A percentile compares a stretch with the other conserved stretches of the same genome.
Evolutionary conservation across 2,329 filamentous ascomycete genomes (phyloP).

Genomic region (Sporothrix variecibatus): DNA sequence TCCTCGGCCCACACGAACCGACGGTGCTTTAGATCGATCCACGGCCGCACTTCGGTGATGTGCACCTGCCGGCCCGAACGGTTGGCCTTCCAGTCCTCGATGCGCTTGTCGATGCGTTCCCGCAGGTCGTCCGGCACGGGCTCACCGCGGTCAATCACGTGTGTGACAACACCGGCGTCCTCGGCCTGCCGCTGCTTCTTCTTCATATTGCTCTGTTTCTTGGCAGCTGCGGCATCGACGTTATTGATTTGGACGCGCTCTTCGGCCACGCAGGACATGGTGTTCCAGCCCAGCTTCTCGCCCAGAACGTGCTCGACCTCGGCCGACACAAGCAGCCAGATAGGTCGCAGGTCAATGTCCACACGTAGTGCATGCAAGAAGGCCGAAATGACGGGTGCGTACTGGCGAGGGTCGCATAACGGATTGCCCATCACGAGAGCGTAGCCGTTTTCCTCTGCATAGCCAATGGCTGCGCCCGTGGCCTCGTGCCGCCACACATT

Average conservation of each 20-base stretch:
- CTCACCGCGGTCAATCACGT: slow-evolving; percentile 55
- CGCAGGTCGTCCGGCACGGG: slow-evolving; percentile 66
- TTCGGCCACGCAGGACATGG: slow-evolving; percentile 83
- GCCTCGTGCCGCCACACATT: slow-evolving; percentile 79
- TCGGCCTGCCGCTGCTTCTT: slow-evolving; percentile 80
- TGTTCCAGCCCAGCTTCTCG: slow-evolving; percentile 80
- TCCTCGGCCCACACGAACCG: slow-evolving; percentile 83
- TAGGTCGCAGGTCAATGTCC: slow-evolving; percentile 62
- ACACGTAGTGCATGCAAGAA: slow-evolving; percentile 67
- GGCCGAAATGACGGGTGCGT: slow-evolving; percentile 67
- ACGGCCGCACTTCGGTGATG: slow-evolving; percentile 84
- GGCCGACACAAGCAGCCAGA: slow-evolving; percentile 87
- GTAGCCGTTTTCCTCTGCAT: slow-evolving; percentile 65
- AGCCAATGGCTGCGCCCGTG: slow-evolving; percentile 83
- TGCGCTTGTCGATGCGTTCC: slow-evolving; percentile 68
- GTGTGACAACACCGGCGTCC: slow-evolving; percentile 79
- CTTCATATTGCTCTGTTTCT: slow-evolving; percentile 49
- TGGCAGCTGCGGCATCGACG: slow-evolving; percentile 40
- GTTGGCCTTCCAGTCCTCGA: slow-evolving; percentile 75
- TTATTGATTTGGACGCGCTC: slow-evolving; percentile 69
- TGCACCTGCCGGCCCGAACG: slow-evolving; percentile 88
- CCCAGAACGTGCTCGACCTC: slow-evolving; percentile 78
- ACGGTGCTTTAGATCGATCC: slow-evolving; percentile 80
- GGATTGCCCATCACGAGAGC: slow-evolving; percentile 86
- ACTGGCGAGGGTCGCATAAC: slow-evolving; percentile 78